A percentile compares a stretch with the other conserved stretches of the same genome.
Conservation (phyloP, 768 basidiomycete species). For the Coprinellus aureogranulatus region DNA sequence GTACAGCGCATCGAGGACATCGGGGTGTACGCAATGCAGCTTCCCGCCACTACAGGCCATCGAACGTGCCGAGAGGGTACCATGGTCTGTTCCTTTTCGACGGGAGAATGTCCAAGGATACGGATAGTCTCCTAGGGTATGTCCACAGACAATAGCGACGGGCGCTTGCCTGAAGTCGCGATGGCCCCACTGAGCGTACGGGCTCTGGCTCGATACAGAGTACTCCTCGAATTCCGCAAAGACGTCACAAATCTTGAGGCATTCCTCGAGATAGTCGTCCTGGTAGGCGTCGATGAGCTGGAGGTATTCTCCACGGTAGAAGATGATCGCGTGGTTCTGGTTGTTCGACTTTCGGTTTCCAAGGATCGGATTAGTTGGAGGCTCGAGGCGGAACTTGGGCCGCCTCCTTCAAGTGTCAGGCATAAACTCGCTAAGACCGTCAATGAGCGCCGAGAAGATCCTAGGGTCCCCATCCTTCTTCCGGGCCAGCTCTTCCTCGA, state of each 20-base stretch:
- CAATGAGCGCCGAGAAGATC: constrained; percentile 94
- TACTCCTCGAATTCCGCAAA: constrained; percentile 98
- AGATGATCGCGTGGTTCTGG: constrained; percentile 99
- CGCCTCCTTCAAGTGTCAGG: constrained; percentile 83
- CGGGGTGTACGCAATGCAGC: constrained; percentile 97
- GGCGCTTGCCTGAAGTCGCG: constrained; percentile 87
- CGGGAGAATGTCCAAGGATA: constrained; percentile 96
- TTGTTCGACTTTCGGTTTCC: constrained; percentile 99
- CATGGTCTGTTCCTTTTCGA: constrained; percentile 99
- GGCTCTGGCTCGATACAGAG: constrained; percentile 77
- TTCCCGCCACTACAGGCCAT: constrained; percentile 98
- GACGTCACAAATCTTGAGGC: constrained; percentile 96
- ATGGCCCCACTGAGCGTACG: constrained; percentile 87
- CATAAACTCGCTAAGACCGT: constrained; percentile 95
- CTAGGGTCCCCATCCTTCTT: constrained; percentile 95
- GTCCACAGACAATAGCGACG: constrained; percentile 97
- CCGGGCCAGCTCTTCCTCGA: constrained; percentile 91
- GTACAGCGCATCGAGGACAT: constrained; percentile 96
- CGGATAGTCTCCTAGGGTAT: constrained; percentile 99
- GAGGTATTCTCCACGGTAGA: constrained; percentile 98
- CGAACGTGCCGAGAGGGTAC: constrained; percentile 89
- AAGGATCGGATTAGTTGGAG: constrained; percentile 98
- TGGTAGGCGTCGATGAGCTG: constrained; percentile 99
- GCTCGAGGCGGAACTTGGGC: constrained; percentile 97
- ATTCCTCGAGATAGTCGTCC: constrained; percentile 99